Evolutionary conservation across 2,329 filamentous ascomycete species (phyloP).

Genomic region (Colletotrichum sp.): DNA sequence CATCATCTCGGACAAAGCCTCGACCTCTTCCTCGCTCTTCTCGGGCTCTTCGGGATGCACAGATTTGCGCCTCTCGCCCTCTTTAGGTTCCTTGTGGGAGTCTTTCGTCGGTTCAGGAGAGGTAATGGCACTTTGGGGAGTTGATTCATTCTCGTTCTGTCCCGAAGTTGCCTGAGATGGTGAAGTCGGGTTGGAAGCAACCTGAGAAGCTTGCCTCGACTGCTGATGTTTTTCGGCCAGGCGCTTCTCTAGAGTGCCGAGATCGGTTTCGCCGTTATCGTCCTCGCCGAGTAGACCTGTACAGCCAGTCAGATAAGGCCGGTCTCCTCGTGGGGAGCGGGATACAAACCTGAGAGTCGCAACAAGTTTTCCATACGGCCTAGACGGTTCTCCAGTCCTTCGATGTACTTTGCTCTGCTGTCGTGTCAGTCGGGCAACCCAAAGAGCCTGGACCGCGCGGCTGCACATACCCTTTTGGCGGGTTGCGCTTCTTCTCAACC

Average conservation of each 20-base stretch:
- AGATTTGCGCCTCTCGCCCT: conserved; percentile 42
- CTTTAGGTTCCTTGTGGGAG: conserved; percentile 38
- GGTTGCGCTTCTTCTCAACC: conserved; percentile 97
- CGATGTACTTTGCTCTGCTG: conserved; percentile 91
- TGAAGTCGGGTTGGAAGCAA: conserved; percentile 55
- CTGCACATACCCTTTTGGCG: conserved; percentile 83
- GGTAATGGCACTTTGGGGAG: conserved; percentile 59
- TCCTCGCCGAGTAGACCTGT: conserved; percentile 81
- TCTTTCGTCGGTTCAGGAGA: conserved; percentile 55
- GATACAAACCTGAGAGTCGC: conserved; percentile 72
- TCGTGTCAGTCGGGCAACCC: neutral
- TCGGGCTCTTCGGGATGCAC: conserved; percentile 46
- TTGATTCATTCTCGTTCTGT: conserved; percentile 47
- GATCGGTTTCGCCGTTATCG: conserved; percentile 83
- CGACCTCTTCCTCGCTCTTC: conserved; percentile 73
- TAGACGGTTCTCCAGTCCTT: conserved; percentile 91
- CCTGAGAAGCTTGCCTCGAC: conserved; percentile 55
- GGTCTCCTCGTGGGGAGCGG: neutral
- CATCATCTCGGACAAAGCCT: conserved; percentile 96
- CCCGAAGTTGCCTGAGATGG: conserved; percentile 52
- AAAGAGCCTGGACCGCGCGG: neutral
- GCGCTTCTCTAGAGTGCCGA: conserved; percentile 85
- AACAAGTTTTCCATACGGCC: conserved; percentile 95
- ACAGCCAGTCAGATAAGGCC: conserved; percentile 27
- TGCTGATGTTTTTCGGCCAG: conserved; percentile 62